A percentile compares a stretch with the other conserved stretches of the same genome.
Evolutionary conservation across 768 basidiomycete genomes (phyloP).

Genomic region (Mycena sanguinolenta): DNA sequence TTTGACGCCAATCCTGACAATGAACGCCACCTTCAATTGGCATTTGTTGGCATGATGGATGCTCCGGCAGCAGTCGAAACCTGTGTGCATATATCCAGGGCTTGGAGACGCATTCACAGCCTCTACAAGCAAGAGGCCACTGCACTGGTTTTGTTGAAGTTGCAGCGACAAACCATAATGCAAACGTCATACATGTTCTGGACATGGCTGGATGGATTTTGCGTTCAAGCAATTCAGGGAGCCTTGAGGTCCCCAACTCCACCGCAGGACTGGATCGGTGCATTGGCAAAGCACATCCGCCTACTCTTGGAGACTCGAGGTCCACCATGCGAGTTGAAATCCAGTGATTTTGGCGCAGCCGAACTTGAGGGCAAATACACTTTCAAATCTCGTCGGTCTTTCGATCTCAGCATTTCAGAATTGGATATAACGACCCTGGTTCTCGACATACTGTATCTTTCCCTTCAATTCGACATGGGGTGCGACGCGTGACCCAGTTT

Average conservation of each 20-base stretch:
- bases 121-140: neutral
- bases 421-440: too few relatives aligned
- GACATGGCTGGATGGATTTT: constrained; percentile 13
- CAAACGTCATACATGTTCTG: constrained; percentile 6
- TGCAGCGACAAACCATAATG: constrained; percentile 11
- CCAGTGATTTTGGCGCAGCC: neutral
- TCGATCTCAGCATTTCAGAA: too few relatives aligned
- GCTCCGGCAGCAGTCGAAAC: neutral
- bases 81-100: constrained; percentile 2
- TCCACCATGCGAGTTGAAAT: neutral
- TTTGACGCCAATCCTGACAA: too few relatives aligned
- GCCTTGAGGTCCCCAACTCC: neutral
- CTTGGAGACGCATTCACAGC: neutral
- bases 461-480: too few relatives aligned
- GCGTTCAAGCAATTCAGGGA: neutral
- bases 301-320: neutral
- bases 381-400: too few relatives aligned
- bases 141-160: neutral
- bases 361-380: neutral
- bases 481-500: too few relatives aligned
- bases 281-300: neutral
- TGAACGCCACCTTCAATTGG: neutral
- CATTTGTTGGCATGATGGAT: constrained; percentile 2
- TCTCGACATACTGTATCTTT: too few relatives aligned
- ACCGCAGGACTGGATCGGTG: neutral